These are phyloP conservation scores for Fusarium sarcochroum DNA, from an alignment of 2,329 filamentous ascomycete species.

Conservation along the genomic window DNA sequence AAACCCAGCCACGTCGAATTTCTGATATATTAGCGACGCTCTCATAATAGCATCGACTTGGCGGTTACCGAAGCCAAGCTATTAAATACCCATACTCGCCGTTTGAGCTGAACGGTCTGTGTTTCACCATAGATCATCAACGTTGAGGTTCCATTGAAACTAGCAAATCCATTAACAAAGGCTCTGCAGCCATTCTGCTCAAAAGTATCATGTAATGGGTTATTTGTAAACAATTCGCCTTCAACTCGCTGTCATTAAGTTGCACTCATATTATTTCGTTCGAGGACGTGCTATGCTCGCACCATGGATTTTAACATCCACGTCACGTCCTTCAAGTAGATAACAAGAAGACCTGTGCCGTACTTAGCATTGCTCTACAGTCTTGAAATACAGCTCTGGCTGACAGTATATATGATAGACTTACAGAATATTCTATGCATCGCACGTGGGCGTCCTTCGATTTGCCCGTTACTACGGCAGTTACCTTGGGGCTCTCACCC, in stretches of 20 bases:
- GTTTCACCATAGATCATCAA: slow-evolving; percentile 34
- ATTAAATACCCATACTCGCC: slow-evolving; percentile 14
- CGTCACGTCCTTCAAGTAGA: neutral
- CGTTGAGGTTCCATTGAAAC: slow-evolving; percentile 27
- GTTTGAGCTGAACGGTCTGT: slow-evolving; percentile 20
- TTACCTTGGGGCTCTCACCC: neutral
- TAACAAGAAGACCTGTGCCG: slow-evolving; percentile 1
- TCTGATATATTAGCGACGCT: slow-evolving; percentile 1
- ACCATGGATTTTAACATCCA: neutral
- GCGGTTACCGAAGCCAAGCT: slow-evolving; percentile 21
- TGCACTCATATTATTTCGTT: too few relatives aligned
- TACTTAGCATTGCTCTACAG: slow-evolving; percentile 15
- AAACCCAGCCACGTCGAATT: neutral
- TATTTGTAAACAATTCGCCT: neutral
- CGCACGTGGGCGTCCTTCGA: neutral
- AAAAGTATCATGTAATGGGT: neutral
- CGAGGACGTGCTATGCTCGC: too few relatives aligned
- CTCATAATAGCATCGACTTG: neutral
- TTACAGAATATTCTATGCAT: slow-evolving; percentile 12
- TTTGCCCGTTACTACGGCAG: slow-evolving; percentile 9
- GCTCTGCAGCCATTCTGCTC: neutral
- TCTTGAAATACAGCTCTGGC: neutral
- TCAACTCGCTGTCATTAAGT: neutral
- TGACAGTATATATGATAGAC: slow-evolving; percentile 13
- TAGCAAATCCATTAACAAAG: neutral